A percentile compares a stretch with the other conserved stretches of the same genome.
These are phyloP conservation scores for Coniella vitis DNA, from an alignment of 2,329 filamentous ascomycete species.

Conservation along the genomic window DNA sequence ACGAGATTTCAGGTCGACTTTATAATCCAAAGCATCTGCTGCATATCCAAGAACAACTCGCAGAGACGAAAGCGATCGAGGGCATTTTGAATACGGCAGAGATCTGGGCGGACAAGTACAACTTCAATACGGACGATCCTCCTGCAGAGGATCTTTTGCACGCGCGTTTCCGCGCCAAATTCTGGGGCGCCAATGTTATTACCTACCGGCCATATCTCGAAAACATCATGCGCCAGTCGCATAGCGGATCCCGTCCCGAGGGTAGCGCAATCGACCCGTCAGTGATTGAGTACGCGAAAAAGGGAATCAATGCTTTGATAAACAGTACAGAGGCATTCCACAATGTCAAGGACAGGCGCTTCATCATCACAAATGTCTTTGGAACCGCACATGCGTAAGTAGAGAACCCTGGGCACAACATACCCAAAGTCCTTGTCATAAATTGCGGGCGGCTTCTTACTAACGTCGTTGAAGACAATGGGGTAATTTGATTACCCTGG, in stretches of 20 bases:
- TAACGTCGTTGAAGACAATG: constrained; percentile 63
- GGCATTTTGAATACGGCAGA: constrained; percentile 19
- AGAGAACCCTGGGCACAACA: not conserved
- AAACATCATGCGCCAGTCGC: constrained; percentile 46
- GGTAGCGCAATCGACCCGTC: constrained; percentile 20
- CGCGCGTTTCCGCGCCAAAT: constrained; percentile 84
- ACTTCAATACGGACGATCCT: constrained; percentile 59
- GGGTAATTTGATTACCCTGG: constrained; percentile 87
- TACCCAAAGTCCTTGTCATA: not conserved
- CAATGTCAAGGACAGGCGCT: constrained; percentile 53
- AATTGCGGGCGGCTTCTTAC: not conserved
- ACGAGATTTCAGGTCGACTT: constrained; percentile 52
- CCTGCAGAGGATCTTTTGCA: constrained; percentile 71
- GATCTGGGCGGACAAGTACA: constrained; percentile 44
- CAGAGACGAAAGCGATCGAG: constrained; percentile 31
- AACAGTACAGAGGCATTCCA: constrained; percentile 81
- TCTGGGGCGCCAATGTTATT: constrained; percentile 87
- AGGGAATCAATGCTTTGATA: constrained; percentile 68
- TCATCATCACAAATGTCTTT: constrained; percentile 92
- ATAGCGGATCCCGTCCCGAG: constrained; percentile 21
- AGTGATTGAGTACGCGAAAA: constrained; percentile 48
- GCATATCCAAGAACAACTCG: constrained; percentile 21
- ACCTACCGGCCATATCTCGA: constrained; percentile 72
- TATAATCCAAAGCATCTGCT: constrained; percentile 38
- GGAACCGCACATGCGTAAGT: constrained; percentile 94